A percentile compares a stretch with the other conserved stretches of the same genome.
These are phyloP conservation scores for Phaeomoniella chlamydospora DNA, from an alignment of 2,329 filamentous ascomycete species.

Conservation along the genomic window DNA sequence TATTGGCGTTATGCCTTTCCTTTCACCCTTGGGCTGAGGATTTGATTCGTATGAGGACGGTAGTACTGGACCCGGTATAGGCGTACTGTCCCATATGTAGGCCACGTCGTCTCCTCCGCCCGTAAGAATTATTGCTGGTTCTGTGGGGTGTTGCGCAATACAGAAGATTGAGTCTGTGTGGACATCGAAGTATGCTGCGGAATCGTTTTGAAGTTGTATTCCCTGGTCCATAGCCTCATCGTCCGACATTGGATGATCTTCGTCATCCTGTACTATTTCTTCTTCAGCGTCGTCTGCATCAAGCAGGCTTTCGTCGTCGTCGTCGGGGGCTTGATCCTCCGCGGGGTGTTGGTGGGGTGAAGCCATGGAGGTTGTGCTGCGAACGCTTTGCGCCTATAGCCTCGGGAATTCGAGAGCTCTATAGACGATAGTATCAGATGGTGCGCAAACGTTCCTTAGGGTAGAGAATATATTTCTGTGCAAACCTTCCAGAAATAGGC, in stretches of 20 bases:
- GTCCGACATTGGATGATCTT: slow-evolving; percentile 59
- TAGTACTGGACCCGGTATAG: slow-evolving; percentile 48
- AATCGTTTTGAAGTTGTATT: slow-evolving; percentile 79
- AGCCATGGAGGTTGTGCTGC: slow-evolving; percentile 4
- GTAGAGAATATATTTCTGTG: not conserved
- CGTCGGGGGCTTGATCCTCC: slow-evolving; percentile 12
- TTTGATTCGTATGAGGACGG: slow-evolving; percentile 60
- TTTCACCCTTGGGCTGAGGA: slow-evolving; percentile 42
- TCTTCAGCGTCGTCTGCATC: slow-evolving; percentile 65
- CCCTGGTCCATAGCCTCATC: slow-evolving; percentile 48
- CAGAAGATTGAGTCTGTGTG: slow-evolving; percentile 89
- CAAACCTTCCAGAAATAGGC: no score
- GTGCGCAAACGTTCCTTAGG: not conserved
- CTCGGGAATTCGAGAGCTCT: not conserved
- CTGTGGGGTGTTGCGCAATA: slow-evolving; percentile 79
- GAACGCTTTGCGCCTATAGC: not conserved
- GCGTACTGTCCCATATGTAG: slow-evolving; percentile 68
- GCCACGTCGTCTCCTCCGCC: slow-evolving; percentile 77
- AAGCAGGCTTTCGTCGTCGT: slow-evolving; percentile 49
- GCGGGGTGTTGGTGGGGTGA: slow-evolving; percentile 8
- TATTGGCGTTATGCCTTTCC: slow-evolving; percentile 48
- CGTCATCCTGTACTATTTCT: slow-evolving; percentile 50
- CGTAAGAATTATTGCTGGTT: slow-evolving; percentile 67
- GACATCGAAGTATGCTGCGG: slow-evolving; percentile 75
- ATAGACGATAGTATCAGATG: not conserved